A percentile compares a stretch with the other conserved stretches of the same genome.
These are phyloP conservation scores for Monilinia fructicola DNA, from an alignment of 2,329 filamentous ascomycete species.

Conservation along the genomic window DNA sequence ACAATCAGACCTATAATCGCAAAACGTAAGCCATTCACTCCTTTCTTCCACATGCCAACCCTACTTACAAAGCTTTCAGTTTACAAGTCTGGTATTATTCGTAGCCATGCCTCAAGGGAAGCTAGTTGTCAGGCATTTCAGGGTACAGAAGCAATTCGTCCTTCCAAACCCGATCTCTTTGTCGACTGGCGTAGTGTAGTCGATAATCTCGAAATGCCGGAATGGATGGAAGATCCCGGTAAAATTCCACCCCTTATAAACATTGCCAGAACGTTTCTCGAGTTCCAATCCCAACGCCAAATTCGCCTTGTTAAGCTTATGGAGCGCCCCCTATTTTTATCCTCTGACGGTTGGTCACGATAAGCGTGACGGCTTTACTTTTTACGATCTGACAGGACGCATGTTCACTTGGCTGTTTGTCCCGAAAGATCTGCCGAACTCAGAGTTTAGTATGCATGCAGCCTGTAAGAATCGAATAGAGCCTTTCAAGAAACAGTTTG, in stretches of 20 bases:
- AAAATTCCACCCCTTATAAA: conserved; percentile 41
- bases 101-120: conserved; percentile 35
- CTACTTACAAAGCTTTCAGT: conserved; percentile 36
- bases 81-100: conserved; percentile 49
- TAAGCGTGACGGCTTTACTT: conserved; percentile 42
- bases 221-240: conserved; percentile 40
- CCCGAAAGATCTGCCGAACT: conserved; percentile 48
- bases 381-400: conserved; percentile 47
- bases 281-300: conserved; percentile 34
- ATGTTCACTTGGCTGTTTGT: conserved; percentile 50
- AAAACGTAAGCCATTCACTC: conserved; percentile 36
- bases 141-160: conserved; percentile 42
- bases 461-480: conserved; percentile 34
- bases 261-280: conserved; percentile 41
- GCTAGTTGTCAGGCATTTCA: conserved; percentile 44
- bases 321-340: conserved; percentile 51
- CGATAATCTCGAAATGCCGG: conserved; percentile 33
- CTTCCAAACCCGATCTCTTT: conserved; percentile 45
- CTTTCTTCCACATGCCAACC: neutral
- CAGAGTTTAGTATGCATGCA: conserved; percentile 48
- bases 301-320: conserved; percentile 49
- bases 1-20: conserved; percentile 46
- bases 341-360: conserved; percentile 47
- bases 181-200: conserved; percentile 44
- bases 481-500: conserved; percentile 38